Conservation (phyloP, 495 filamentous ascomycete species). For the Achaetomiella virescens region DNA sequence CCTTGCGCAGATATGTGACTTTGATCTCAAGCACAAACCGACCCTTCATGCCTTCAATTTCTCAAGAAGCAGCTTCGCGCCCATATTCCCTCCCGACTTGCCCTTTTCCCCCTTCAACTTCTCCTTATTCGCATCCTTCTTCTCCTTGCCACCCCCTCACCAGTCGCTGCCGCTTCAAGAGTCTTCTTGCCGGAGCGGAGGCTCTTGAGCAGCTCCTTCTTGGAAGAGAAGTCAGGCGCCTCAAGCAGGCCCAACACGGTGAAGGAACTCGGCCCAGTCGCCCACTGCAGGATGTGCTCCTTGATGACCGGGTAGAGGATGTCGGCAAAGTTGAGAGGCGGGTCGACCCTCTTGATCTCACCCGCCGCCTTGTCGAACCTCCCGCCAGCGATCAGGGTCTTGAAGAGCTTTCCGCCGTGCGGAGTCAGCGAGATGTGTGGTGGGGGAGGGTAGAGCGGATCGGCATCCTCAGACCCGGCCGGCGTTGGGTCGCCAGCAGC, state of each 20-base stretch:
- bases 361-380: conserved; percentile 67
- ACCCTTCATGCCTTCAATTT: conserved; percentile 27
- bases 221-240: conserved; percentile 65
- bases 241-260: conserved; percentile 76
- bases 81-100: conserved; percentile 22
- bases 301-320: conserved; percentile 71
- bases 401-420: conserved; percentile 77
- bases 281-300: conserved; percentile 75
- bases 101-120: conserved; percentile 24
- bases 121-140: conserved; percentile 41
- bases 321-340: conserved; percentile 71
- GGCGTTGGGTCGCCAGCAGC: conserved; percentile 56
- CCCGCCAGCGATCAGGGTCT: conserved; percentile 80
- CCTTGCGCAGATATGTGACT: neutral
- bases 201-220: conserved; percentile 55
- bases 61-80: conserved; percentile 43
- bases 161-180: conserved; percentile 43
- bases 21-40: neutral
- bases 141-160: conserved; percentile 30
- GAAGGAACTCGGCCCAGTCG: conserved; percentile 73
- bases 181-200: conserved; percentile 54
- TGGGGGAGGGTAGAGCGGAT: conserved; percentile 24
- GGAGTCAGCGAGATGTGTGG: conserved; percentile 54
- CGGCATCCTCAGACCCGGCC: conserved; percentile 31
- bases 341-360: conserved; percentile 61